Base-by-base conservation (phyloP, 495 filamentous ascomycete species). In the Achaetomiella virescens region DNA sequence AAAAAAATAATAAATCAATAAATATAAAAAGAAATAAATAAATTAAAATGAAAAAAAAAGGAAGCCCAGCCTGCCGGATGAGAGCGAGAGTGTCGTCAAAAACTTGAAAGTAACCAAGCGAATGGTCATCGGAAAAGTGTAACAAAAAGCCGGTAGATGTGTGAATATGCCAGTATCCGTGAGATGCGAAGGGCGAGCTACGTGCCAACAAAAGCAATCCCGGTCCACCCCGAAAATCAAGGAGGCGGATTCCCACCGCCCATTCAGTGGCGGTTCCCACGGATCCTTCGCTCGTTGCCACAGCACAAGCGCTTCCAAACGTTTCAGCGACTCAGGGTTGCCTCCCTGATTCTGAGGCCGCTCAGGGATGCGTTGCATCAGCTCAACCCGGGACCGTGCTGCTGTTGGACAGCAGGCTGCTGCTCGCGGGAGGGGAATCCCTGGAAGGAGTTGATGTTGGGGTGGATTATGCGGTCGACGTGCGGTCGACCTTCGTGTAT, bases 291-390 rank as follows among this genome's bases (percentile, higher is more conserved):
- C 86, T 88, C 2, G 91, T 93, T 9, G 91, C 91, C 52, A 93
- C 90, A 3, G 91, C 24, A 96, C 91, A 29, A 96, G 80, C 15
- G 89, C 88, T 55, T 96, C 87, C 21, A 96, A 72, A 14, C 88
- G 76, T 49, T 81, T 78, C 83, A 91, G 44, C 69, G 74, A 58
- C 70, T 71, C 62, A 44, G 62, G 33, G 44, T 61, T 72, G 33
- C 59, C 62, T 1, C 46, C 35, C 17, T 54, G 29, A 12, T 60
- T 61, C 15, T 60, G 54, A 3, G 66, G 60, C 38, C 24, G 67
- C 59, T 57, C 71, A 62, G 58, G 55, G 35, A 57, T 65, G 38
- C 48, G 68, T 50, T 60, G 72, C 69, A 62, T 67, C 21, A 61
- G 36, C 22, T 64, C 62, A 49, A 60, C 43, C 49, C 56, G 20